These are phyloP conservation scores for Vitis cinerea DNA, from an alignment of 164 flowering plant genomes.

Conservation along the genomic window DNA sequence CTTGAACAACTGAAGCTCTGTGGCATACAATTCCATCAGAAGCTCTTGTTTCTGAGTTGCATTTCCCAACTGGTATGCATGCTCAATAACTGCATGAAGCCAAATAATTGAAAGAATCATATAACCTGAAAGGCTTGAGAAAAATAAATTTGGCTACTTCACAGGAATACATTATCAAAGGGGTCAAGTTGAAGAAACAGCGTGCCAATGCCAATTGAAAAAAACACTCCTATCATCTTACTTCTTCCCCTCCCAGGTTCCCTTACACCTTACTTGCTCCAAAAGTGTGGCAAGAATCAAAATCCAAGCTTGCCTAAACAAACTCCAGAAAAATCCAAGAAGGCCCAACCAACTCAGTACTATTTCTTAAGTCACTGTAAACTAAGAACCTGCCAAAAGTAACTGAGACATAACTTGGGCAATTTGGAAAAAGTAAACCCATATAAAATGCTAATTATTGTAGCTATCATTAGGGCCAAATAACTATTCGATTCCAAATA, in stretches of 20 bases:
- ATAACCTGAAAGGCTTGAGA: neutral
- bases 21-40: conserved; percentile 73
- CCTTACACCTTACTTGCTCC: neutral
- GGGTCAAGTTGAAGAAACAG: neutral
- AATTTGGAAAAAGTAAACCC: neutral
- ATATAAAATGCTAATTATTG: neutral
- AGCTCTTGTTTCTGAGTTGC: conserved; percentile 80
- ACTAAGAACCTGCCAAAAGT: neutral
- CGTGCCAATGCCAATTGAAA: neutral
- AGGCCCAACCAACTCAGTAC: neutral
- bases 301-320: neutral
- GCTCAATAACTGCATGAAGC: conserved; percentile 71
- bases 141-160: neutral
- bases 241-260: too few species aligned
- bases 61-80: conserved; percentile 83
- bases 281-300: too few species aligned
- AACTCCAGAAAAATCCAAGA: neutral
- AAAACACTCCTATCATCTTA: too few species aligned
- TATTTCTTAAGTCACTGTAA: neutral
- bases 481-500: neutral
- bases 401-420: neutral
- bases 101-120: conserved; percentile 1
- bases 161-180: neutral
- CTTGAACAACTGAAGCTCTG: conserved; percentile 90
- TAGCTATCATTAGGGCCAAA: neutral